Percentiles rank a stretch among this genome's conserved stretches.
These are phyloP conservation scores for Ascochyta rabiei DNA, from an alignment of 2,329 filamentous ascomycete genomes.

Conservation along the genomic window DNA sequence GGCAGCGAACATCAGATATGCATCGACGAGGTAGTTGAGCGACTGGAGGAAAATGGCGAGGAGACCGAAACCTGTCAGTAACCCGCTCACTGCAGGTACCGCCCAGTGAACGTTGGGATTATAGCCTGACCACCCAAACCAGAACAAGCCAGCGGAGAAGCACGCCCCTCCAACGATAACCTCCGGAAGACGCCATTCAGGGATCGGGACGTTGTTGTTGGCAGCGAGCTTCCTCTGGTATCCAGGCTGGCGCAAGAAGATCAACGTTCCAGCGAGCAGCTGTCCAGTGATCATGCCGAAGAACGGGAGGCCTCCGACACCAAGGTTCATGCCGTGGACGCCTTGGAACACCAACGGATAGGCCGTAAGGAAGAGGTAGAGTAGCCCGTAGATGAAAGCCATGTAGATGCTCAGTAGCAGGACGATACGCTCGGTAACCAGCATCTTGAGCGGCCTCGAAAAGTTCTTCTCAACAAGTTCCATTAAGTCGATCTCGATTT, in stretches of 20 bases:
- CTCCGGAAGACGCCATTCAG: conserved; percentile 64
- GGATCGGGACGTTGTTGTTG: conserved; percentile 58
- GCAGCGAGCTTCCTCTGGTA: conserved; percentile 63
- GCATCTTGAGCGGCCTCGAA: conserved; percentile 55
- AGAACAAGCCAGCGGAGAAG: conserved; percentile 49
- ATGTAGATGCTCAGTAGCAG: conserved; percentile 45
- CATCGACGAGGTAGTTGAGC: conserved; percentile 66
- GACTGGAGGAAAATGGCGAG: conserved; percentile 64
- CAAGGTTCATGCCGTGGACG: conserved; percentile 72
- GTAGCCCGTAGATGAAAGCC: conserved; percentile 63
- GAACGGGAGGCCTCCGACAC: conserved; percentile 78
- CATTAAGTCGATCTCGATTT: conserved; percentile 58
- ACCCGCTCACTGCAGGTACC: conserved; percentile 51
- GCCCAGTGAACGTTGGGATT: conserved; percentile 52
- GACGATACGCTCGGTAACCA: conserved; percentile 57
- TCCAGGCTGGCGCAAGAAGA: conserved; percentile 69
- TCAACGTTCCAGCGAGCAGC: conserved; percentile 68
- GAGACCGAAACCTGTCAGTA: conserved; percentile 63
- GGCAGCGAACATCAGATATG: conserved; percentile 63
- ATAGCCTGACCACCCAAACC: conserved; percentile 53
- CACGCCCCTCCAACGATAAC: conserved; percentile 59
- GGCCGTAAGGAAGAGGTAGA: conserved; percentile 86
- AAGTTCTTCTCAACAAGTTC: conserved; percentile 62
- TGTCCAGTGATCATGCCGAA: conserved; percentile 83
- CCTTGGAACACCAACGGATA: conserved; percentile 80